A percentile compares a stretch with the other conserved stretches of the same genome.
phyloP scores from a whole-genome alignment of 176 grass and related monocot genomes.

The Avena atlantica region DNA sequence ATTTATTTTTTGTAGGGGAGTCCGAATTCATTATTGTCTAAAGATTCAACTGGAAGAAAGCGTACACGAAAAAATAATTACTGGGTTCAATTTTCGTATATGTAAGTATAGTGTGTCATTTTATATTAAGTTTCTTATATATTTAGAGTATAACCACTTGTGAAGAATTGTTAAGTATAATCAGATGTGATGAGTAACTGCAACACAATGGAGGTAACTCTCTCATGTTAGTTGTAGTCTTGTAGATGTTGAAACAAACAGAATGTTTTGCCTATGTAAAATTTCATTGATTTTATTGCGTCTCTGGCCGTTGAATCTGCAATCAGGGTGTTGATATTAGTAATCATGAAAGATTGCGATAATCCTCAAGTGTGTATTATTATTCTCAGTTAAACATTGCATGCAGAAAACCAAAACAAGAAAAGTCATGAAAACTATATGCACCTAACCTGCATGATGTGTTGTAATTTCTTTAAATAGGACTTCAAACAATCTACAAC shows the following conservation, averaged over 20 bases:
- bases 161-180: no score
- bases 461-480: neutral
- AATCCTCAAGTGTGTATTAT: neutral
- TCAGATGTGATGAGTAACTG: constrained; percentile 41
- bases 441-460: neutral
- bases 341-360: neutral
- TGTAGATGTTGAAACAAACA: neutral
- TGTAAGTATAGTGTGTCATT: no score
- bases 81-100: no score
- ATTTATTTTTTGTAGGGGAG: no score
- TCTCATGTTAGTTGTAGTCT: neutral
- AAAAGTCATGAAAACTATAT: neutral
- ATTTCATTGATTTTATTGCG: neutral
- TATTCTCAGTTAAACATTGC: neutral
- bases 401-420: neutral
- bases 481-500: neutral
- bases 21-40: no score
- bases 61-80: no score
- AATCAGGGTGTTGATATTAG: neutral
- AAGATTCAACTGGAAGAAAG: no score
- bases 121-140: no score
- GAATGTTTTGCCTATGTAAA: neutral
- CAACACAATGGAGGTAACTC: constrained; percentile 52
- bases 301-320: neutral
- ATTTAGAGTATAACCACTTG: no score